Percentiles rank a stretch among this genome's conserved stretches.
These are phyloP conservation scores for Tephrocybe sp. DNA, from an alignment of 768 basidiomycete species.

Conservation along the genomic window DNA sequence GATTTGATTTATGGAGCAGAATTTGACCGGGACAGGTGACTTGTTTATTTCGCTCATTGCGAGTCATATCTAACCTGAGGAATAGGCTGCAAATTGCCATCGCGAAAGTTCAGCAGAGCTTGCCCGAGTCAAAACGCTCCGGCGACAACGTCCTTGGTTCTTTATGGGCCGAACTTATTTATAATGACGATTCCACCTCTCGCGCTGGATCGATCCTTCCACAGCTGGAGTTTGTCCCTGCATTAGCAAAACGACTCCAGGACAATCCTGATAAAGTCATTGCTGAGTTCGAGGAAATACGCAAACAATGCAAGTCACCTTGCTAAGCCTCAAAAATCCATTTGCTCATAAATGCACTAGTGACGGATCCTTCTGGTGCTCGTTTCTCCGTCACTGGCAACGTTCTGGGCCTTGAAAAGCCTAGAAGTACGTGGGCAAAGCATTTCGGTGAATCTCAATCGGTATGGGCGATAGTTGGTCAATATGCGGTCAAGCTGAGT, in stretches of 20 bases:
- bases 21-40: slow-evolving; percentile 78
- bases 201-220: slow-evolving; percentile 65
- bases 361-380: slow-evolving; percentile 77
- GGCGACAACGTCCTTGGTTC: slow-evolving; percentile 78
- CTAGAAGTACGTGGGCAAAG: slow-evolving; percentile 71
- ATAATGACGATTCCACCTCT: slow-evolving; percentile 66
- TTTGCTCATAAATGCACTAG: slow-evolving; percentile 33
- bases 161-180: slow-evolving; percentile 63
- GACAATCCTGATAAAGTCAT: slow-evolving; percentile 71
- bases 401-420: slow-evolving; percentile 63
- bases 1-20: slow-evolving; percentile 74
- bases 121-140: slow-evolving; percentile 90
- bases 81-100: slow-evolving; percentile 76
- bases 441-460: slow-evolving; percentile 62
- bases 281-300: slow-evolving; percentile 70
- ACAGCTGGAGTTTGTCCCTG: slow-evolving; percentile 78
- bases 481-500: neutral
- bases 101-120: slow-evolving; percentile 85
- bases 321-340: neutral
- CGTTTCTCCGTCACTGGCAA: slow-evolving; percentile 93
- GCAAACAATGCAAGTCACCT: slow-evolving; percentile 54
- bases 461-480: slow-evolving; percentile 34
- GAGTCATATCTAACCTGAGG: neutral
- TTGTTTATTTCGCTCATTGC: neutral
- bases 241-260: slow-evolving; percentile 67